phyloP scores from a whole-genome alignment of 345 rosid species.

The Sisymbrium altissimum region DNA sequence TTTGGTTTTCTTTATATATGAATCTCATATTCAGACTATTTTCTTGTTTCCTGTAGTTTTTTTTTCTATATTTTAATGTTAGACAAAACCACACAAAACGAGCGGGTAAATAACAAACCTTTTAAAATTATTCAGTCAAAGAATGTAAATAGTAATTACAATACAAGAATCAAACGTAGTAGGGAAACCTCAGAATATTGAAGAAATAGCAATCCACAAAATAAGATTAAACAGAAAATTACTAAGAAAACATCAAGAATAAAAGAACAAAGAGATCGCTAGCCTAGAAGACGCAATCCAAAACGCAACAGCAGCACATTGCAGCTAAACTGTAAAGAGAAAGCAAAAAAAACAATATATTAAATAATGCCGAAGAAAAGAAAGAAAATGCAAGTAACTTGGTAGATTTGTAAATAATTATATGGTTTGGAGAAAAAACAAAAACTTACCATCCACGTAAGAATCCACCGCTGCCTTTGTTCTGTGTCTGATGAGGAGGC shows the following conservation, averaged over 20 bases:
- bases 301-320: constrained; percentile 25
- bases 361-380: neutral
- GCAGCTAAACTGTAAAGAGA: constrained; percentile 20
- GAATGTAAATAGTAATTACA: constrained; percentile 5
- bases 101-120: too few species aligned
- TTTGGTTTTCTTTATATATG: neutral
- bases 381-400: neutral
- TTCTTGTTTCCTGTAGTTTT: neutral
- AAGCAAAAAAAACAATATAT: neutral
- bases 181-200: neutral
- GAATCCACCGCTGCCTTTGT: constrained; percentile 24
- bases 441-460: constrained; percentile 23
- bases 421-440: neutral
- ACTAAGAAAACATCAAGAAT: too few species aligned
- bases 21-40: neutral
- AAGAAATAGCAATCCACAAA: neutral
- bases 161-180: neutral
- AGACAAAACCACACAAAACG: too few species aligned
- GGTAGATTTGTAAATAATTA: neutral
- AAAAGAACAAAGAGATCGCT: neutral
- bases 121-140: neutral
- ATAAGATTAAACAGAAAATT: neutral
- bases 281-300: constrained; percentile 27
- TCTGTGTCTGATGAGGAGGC: constrained; percentile 5
- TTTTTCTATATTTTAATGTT: neutral